These are phyloP conservation scores for Alternaria angustiovoidea DNA, from an alignment of 2,329 filamentous ascomycete genomes.

Conservation along the genomic window DNA sequence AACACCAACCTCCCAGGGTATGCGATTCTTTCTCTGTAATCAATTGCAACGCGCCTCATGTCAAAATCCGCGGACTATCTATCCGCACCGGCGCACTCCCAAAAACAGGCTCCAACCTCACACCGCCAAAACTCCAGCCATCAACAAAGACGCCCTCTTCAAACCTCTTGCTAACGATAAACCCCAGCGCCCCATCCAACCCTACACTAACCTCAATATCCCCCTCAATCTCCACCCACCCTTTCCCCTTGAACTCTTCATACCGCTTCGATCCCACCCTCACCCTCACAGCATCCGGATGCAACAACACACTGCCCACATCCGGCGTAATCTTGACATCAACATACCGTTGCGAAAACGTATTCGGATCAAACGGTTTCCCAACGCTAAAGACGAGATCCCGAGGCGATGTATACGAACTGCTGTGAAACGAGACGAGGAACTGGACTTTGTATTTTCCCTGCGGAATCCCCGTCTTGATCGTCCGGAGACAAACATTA, in stretches of 20 bases:
- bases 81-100: constrained; percentile 11
- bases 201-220: constrained; percentile 49
- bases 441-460: constrained; percentile 49
- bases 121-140: constrained; percentile 52
- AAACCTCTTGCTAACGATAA: constrained; percentile 48
- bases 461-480: constrained; percentile 50
- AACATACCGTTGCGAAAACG: constrained; percentile 44
- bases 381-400: constrained; percentile 51
- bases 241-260: constrained; percentile 39
- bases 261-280: constrained; percentile 43
- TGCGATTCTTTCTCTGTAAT: background rate
- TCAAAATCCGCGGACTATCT: constrained; percentile 17
- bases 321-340: constrained; percentile 52
- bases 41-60: background rate
- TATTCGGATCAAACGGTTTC: constrained; percentile 44
- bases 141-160: constrained; percentile 42
- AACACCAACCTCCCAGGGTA: background rate
- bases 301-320: constrained; percentile 47
- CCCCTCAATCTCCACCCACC: constrained; percentile 50
- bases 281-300: constrained; percentile 50
- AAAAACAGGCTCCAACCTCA: constrained; percentile 49
- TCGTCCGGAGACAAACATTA: constrained; percentile 46
- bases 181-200: constrained; percentile 48
- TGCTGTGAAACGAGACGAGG: constrained; percentile 43
- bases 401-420: constrained; percentile 27